Evolutionary conservation across 2,329 filamentous ascomycete genomes (phyloP), one percentile per base, ranked within the genome.

Genomic region (Colletotrichum zoysiae): DNA sequence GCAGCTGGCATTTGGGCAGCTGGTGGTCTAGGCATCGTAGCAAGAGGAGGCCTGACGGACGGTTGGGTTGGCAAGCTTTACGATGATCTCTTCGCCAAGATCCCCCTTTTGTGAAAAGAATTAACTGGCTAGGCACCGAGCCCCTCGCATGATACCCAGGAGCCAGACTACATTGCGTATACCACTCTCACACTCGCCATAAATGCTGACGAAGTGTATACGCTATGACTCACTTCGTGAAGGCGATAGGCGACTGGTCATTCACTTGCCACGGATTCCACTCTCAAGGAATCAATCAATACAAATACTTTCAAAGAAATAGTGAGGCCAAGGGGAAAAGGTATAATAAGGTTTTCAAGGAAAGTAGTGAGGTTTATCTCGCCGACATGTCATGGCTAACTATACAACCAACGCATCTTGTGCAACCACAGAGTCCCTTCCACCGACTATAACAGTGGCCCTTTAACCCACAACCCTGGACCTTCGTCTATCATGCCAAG

Each of bases 1-100:
- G 80, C 92, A 2, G 86, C 90, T 9, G 87, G 83, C 0, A 67
- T 95, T n/a, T 98, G 95, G 95, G 89, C 95, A 63, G 90, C 91
- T 0, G 95, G 95, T 4, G 92, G 93, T 0, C 80, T 98, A 44
- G 94, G 93, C 0, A 85, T 97, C 20, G 90, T 97, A 11, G 94
- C 92, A 3, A 86, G 88, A 73, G 93, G 88, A 1, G 95, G 94
- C 0, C 81, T 85, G 73, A 90, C 89, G 1, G 84, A 87, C 5
- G 94, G 94, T 0, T 98, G 95, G 94, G 86, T 97, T 66, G 94
- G 90, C 2, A 92, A 86, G 75, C 86, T 93, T 61, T 97, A 95
- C 81, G 92, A 98, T 83, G 87, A 90, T 61, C 84, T 97, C 74
- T 95, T 82, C 73, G 76, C 74, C n/a, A 77, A 68, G 68, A 67